Evolutionary conservation across 1,139 yeast genomes (phyloP), one percentile per base, ranked within the genome.

Genomic region (Diutina sp.): DNA sequence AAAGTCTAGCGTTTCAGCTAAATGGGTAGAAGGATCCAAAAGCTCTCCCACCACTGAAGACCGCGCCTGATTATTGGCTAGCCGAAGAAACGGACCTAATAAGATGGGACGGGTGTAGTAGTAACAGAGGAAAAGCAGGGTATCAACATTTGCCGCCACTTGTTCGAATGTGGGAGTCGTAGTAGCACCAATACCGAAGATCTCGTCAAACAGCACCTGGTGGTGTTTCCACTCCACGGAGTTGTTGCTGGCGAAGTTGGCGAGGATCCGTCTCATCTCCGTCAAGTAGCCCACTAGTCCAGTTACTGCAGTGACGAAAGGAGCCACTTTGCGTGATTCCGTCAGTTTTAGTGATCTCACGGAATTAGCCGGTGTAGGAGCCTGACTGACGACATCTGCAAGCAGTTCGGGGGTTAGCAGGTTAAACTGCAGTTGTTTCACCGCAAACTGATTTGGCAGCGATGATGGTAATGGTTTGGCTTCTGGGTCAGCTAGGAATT

Each of bases 81-180:
- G 76, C 56, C 98, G 74, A 7, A 93, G 76, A 44, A 93, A 77
- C 0, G 98, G 95, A 0, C 95, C 96, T 18, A 93, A 77, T 65
- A 93, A 74, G 62, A 85, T 79, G 0, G 90, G 89, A 58, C 82
- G 82, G 46, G 81, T 79, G 32, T 82, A 68, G 61, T 83, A 74
- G 65, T 93, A 93, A 60, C 95, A 83, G 56, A 82, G 74, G 63
- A 93, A 89, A 38, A 93, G 73, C 0, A 90, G 78, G 0, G 97
- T 88, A 64, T 93, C 99, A 5, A 93, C 21, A 6, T 30, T 29
- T n/a, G 41, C 32, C 12, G 14, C 53, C 41, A 50, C 14, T 47
- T 47, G 51, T 3, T 30, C 41, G 6, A 50, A 11, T 6, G 44
- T 32, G 12, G 52, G 52, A n/a, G 46, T 9, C 7, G 29, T 14